Conservation (phyloP, 2,329 filamentous ascomycete genomes). For the Cylindrodendrum hubeiense region DNA sequence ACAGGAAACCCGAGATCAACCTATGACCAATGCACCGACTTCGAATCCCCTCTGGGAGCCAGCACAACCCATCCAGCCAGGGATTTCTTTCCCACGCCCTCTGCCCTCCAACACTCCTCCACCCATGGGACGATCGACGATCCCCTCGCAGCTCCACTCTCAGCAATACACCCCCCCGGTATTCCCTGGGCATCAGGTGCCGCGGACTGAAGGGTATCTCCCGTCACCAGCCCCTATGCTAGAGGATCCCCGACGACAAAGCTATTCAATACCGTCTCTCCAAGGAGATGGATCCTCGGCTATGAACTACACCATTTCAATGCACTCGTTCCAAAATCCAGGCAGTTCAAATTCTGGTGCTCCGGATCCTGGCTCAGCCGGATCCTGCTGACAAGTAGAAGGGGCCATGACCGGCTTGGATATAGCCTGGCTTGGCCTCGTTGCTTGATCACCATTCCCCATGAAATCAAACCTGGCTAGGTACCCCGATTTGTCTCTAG, state of each 20-base stretch:
- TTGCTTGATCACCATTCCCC: not conserved
- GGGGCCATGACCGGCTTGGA: conserved; percentile 21
- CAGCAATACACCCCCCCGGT: conserved; percentile 40
- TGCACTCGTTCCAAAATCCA: conserved; percentile 40
- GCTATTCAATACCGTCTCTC: conserved; percentile 38
- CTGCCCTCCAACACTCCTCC: conserved; percentile 31
- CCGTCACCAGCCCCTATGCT: conserved; percentile 35
- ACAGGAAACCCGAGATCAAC: conserved; percentile 50
- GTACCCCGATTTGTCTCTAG: not conserved
- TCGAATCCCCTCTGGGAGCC: conserved; percentile 51
- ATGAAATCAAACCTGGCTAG: not conserved
- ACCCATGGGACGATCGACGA: conserved; percentile 36
- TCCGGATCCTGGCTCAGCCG: conserved; percentile 33
- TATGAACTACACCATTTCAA: conserved; percentile 41
- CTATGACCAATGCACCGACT: conserved; percentile 48
- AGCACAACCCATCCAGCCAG: conserved; percentile 41
- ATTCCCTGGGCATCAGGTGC: conserved; percentile 35
- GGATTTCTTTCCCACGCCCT: conserved; percentile 44
- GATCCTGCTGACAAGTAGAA: conserved; percentile 39
- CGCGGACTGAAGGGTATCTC: conserved; percentile 39
- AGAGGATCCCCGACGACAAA: conserved; percentile 41
- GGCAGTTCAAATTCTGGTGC: conserved; percentile 28
- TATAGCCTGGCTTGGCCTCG: conserved; percentile 13
- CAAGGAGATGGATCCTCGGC: conserved; percentile 36
- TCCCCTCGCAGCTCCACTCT: conserved; percentile 37